phyloP scores from a whole-genome alignment of 1,284 basidiomycete genomes.

The Malassezia japonica region DNA sequence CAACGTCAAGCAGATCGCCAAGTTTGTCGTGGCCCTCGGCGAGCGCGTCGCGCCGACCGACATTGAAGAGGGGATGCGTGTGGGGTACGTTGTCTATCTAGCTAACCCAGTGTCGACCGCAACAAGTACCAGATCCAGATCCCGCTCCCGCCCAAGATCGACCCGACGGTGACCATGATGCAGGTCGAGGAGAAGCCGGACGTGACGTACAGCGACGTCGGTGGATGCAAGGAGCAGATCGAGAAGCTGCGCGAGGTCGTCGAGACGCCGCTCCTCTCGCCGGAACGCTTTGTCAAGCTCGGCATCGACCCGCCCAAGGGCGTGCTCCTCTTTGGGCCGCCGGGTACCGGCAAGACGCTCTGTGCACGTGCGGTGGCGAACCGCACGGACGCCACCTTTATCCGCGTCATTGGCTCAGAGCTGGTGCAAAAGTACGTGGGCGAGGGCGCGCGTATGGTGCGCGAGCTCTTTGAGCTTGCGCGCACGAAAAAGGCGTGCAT shows the following conservation, averaged over 20 bases:
- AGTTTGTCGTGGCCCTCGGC: constrained; percentile 94
- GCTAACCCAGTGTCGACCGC: constrained; percentile 59
- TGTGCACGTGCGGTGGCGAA: constrained; percentile 98
- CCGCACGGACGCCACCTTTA: constrained; percentile 96
- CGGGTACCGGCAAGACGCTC: constrained; percentile 96
- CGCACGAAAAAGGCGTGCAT: constrained; percentile 98
- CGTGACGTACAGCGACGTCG: constrained; percentile 94
- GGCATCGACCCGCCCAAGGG: constrained; percentile 99
- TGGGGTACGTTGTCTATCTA: constrained; percentile 61
- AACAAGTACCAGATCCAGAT: constrained; percentile 99
- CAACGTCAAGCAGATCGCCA: constrained; percentile 99
- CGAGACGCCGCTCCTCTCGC: constrained; percentile 79
- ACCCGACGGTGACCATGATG: constrained; percentile 99
- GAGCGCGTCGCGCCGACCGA: constrained; percentile 94
- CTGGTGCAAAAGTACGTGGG: constrained; percentile 99
- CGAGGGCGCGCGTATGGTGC: constrained; percentile 96
- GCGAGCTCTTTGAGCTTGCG: constrained; percentile 98
- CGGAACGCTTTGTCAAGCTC: constrained; percentile 92
- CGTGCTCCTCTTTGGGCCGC: constrained; percentile 85
- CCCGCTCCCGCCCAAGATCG: constrained; percentile 98
- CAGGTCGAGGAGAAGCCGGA: constrained; percentile 99
- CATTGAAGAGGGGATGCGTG: constrained; percentile 99
- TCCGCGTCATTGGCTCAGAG: constrained; percentile 96
- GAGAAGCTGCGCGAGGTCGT: constrained; percentile 98
- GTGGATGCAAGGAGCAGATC: constrained; percentile 98